Conservation (phyloP, 768 basidiomycete species). For the Dioszegia aurantiaca region DNA sequence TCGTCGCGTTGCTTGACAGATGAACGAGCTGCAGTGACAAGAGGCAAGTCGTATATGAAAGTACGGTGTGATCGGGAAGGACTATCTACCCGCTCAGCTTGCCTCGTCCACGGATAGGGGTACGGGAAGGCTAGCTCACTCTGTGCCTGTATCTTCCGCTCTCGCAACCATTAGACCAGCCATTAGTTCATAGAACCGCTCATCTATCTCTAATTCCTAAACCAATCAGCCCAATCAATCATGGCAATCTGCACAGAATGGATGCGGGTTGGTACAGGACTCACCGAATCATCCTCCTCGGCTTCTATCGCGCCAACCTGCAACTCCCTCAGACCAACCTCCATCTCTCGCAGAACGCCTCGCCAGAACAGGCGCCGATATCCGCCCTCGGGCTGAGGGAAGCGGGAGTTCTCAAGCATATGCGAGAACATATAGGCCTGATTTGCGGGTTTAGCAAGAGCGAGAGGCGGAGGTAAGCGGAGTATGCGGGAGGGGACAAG, state of each 20-base stretch:
- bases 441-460: not conserved
- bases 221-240: not conserved
- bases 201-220: slow-evolving; percentile 27
- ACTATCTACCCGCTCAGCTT: slow-evolving; percentile 9
- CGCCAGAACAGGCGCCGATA: slow-evolving; percentile 33
- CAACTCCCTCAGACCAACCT: slow-evolving; percentile 23
- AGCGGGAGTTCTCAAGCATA: slow-evolving; percentile 19
- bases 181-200: slow-evolving; percentile 40
- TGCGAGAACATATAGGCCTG: slow-evolving; percentile 24
- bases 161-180: slow-evolving; percentile 34
- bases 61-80: slow-evolving; percentile 40
- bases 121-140: slow-evolving; percentile 6
- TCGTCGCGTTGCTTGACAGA: slow-evolving; percentile 8
- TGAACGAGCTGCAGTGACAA: not conserved
- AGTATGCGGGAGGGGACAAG: slow-evolving; percentile 36
- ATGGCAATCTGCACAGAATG: not conserved
- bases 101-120: not conserved
- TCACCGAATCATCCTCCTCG: slow-evolving; percentile 17
- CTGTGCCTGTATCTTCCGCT: not conserved
- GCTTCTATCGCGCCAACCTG: slow-evolving; percentile 6
- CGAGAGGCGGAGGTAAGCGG: slow-evolving; percentile 10
- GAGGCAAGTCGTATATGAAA: slow-evolving; percentile 43
- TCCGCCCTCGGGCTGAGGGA: slow-evolving; percentile 17
- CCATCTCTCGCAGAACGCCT: slow-evolving; percentile 22
- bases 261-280: slow-evolving; percentile 2